phyloP scores from a whole-genome alignment of 768 basidiomycete species.

The Auricularia auricula-judae region DNA sequence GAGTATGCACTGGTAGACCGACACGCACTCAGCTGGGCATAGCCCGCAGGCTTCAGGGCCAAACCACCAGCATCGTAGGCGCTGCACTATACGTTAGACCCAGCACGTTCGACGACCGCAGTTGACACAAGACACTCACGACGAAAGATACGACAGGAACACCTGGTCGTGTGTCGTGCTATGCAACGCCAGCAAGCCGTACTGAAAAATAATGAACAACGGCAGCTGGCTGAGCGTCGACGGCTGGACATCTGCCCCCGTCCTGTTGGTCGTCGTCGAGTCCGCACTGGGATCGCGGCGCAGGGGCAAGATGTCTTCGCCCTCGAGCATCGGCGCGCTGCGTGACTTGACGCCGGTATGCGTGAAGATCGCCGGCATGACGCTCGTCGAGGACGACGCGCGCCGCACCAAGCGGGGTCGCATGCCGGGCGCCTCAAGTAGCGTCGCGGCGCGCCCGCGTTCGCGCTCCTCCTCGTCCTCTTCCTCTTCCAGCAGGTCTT shows the following conservation, averaged over 20 bases:
- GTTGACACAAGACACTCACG: slow-evolving; percentile 38
- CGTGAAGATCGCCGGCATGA: slow-evolving; percentile 66
- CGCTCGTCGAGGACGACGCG: background rate
- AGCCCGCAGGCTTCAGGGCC: slow-evolving; percentile 83
- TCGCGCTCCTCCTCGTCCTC: slow-evolving; percentile 19
- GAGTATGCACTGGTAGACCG: slow-evolving; percentile 13
- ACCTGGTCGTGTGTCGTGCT: slow-evolving; percentile 84
- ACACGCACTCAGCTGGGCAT: slow-evolving; percentile 69
- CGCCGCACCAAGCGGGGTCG: background rate
- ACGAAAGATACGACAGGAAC: slow-evolving; percentile 84
- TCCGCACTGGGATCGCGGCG: background rate
- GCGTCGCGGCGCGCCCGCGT: background rate
- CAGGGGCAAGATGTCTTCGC: background rate
- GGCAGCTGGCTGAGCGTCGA: slow-evolving; percentile 70
- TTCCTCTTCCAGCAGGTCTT: slow-evolving; percentile 30
- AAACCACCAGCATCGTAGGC: slow-evolving; percentile 80
- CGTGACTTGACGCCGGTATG: slow-evolving; percentile 57
- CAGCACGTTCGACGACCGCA: background rate
- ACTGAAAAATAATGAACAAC: slow-evolving; percentile 77
- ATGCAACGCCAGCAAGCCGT: slow-evolving; percentile 81
- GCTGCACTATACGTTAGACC: slow-evolving; percentile 24
- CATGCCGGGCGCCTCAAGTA: background rate
- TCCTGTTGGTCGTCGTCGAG: slow-evolving; percentile 1
- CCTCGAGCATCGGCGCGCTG: background rate
- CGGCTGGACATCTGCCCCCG: slow-evolving; percentile 40